A percentile compares a stretch with the other conserved stretches of the same genome.
These are phyloP conservation scores for Gremmenia infestans DNA, from an alignment of 2,329 filamentous ascomycete species.

Conservation along the genomic window DNA sequence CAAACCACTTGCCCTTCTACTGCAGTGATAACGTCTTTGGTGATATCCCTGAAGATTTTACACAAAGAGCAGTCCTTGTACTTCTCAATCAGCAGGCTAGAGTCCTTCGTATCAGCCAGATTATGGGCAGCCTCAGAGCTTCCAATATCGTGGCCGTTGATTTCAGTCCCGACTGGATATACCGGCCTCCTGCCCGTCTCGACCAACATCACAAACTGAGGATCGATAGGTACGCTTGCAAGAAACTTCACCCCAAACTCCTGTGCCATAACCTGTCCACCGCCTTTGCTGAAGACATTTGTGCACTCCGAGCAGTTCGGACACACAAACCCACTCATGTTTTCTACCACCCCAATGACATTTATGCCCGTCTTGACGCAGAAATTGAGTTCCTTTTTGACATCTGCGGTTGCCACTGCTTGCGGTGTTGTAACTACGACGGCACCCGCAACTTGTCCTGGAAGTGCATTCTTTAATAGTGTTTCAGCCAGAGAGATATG, in stretches of 20 bases:
- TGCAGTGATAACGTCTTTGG: constrained; percentile 43
- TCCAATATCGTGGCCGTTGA: constrained; percentile 52
- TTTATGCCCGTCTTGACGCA: constrained; percentile 78
- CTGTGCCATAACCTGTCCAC: constrained; percentile 80
- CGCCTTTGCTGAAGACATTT: constrained; percentile 88
- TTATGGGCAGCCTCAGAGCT: constrained; percentile 26
- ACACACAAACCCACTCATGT: constrained; percentile 93
- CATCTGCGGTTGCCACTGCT: constrained; percentile 87
- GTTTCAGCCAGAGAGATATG: constrained; percentile 94
- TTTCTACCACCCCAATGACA: constrained; percentile 88
- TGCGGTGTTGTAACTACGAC: constrained; percentile 96
- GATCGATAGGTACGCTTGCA: constrained; percentile 85
- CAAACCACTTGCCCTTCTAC: constrained; percentile 15
- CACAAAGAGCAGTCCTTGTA: constrained; percentile 67
- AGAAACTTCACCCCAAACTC: constrained; percentile 83
- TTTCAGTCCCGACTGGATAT: constrained; percentile 63
- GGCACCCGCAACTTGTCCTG: constrained; percentile 73
- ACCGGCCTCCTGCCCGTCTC: constrained; percentile 64
- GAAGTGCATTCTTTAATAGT: constrained; percentile 57
- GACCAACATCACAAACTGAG: constrained; percentile 81
- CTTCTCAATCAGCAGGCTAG: constrained; percentile 58
- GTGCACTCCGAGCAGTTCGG: constrained; percentile 78
- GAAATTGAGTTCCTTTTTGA: constrained; percentile 83
- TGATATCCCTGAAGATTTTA: constrained; percentile 63
- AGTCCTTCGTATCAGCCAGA: constrained; percentile 32